Conservation (phyloP, 768 basidiomycete species). For the Lentinula guzmanii region DNA sequence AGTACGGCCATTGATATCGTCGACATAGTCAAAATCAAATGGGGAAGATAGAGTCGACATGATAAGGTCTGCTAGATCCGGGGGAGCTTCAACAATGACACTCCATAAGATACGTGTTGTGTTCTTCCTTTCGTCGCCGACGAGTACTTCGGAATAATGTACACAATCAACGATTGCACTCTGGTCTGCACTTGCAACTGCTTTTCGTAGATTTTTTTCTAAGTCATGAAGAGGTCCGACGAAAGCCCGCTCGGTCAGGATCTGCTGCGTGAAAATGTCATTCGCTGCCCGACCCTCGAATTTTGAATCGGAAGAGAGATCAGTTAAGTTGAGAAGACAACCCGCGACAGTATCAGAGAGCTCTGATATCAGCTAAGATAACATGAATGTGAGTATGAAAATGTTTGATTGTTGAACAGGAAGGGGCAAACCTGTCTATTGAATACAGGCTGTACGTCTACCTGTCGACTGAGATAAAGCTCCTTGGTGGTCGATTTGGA, state of each 20-base stretch:
- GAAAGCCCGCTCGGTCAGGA: conserved; percentile 56
- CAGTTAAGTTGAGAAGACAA: conserved; percentile 73
- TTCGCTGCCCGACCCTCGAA: conserved; percentile 76
- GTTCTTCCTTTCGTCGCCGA: conserved; percentile 54
- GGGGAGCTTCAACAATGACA: conserved; percentile 75
- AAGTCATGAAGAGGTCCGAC: conserved; percentile 81
- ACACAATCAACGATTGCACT: conserved; percentile 64
- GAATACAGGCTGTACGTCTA: conserved; percentile 98
- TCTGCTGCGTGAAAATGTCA: conserved; percentile 70
- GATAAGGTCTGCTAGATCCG: conserved; percentile 68
- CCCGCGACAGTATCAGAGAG: conserved; percentile 88
- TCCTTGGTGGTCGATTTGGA: conserved; percentile 96
- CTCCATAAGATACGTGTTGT: conserved; percentile 95
- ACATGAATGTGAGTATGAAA: conserved; percentile 6
- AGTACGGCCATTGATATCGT: conserved; percentile 95
- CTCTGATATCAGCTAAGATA: conserved; percentile 80
- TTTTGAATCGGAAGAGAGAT: conserved; percentile 66
- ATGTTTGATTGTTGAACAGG: background rate
- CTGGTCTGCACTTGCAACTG: conserved; percentile 57
- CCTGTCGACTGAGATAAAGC: conserved; percentile 90
- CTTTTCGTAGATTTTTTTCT: conserved; percentile 80
- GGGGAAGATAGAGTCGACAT: conserved; percentile 57
- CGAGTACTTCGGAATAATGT: conserved; percentile 60
- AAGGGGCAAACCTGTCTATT: conserved; percentile 73
- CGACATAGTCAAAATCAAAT: conserved; percentile 88